Percentiles rank a stretch among this genome's conserved stretches.
Conservation (phyloP, 1,284 basidiomycete species). For the Ustilago loliicola region DNA sequence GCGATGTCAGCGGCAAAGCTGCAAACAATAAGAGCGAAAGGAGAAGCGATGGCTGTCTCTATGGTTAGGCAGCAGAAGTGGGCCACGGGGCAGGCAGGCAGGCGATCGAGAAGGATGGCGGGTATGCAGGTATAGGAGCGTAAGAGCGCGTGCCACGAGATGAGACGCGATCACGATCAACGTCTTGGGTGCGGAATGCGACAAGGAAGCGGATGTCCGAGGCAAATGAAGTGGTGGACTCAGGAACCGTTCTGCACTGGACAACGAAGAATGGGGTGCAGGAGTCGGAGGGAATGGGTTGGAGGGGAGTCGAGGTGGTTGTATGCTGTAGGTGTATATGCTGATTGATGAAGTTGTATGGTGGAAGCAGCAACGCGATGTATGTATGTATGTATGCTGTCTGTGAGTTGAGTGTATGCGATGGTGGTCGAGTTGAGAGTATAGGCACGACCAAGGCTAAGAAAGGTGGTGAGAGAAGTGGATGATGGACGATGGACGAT, state of each 20-base stretch:
- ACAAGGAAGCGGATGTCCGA: constrained; percentile 1
- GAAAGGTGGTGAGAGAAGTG: background rate
- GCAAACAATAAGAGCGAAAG: background rate
- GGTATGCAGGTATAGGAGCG: constrained; percentile 13
- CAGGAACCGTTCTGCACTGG: background rate
- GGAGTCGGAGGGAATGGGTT: background rate
- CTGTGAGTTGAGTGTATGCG: background rate
- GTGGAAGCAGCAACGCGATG: constrained; percentile 2
- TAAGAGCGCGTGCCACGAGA: background rate
- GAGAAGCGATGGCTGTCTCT: background rate
- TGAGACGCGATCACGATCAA: background rate
- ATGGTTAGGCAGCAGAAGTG: background rate
- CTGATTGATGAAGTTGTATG: background rate
- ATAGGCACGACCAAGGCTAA: background rate
- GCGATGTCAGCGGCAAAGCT: constrained; percentile 4
- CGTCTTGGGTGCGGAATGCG: background rate
- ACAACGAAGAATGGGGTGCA: background rate
- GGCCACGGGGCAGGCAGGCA: background rate
- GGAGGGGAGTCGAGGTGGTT: background rate
- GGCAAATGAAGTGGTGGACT: background rate
- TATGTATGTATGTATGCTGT: background rate
- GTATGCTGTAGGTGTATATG: constrained; percentile 4
- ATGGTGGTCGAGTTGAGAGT: background rate
- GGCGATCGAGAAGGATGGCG: background rate
- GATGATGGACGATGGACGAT: constrained; percentile 6